Percentiles rank a stretch among this genome's conserved stretches.
phyloP scores from a whole-genome alignment of 768 basidiomycete species.

The Lentinula raphanica region DNA sequence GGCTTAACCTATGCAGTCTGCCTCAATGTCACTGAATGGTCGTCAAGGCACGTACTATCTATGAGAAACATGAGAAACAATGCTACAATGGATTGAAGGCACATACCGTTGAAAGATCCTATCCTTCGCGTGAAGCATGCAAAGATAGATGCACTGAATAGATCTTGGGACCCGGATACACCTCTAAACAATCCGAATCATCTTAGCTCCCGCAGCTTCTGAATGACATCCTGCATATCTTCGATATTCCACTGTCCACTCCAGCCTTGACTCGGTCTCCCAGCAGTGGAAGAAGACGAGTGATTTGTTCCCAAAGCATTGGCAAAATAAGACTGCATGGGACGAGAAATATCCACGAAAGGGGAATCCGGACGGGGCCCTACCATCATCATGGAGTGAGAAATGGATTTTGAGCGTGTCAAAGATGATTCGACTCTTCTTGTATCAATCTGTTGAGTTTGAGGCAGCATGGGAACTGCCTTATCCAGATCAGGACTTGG shows the following conservation, averaged over 20 bases:
- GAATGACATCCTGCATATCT: slow-evolving; percentile 9
- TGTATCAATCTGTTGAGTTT: not conserved
- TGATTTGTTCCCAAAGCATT: not conserved
- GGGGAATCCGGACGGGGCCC: slow-evolving; percentile 6
- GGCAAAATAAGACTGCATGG: not conserved
- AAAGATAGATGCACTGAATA: not conserved
- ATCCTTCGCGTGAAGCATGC: not conserved
- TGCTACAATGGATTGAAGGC: not conserved
- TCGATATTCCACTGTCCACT: slow-evolving; percentile 10
- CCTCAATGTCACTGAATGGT: not conserved
- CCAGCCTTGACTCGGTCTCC: slow-evolving; percentile 7
- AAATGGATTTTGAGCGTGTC: not conserved
- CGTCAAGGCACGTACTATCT: not conserved
- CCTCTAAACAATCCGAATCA: not conserved
- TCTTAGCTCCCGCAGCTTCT: slow-evolving; percentile 4
- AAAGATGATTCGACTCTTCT: not conserved
- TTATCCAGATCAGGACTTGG: not conserved
- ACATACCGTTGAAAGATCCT: not conserved
- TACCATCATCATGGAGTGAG: slow-evolving; percentile 4
- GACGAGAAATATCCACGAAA: not conserved
- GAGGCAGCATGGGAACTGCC: not conserved
- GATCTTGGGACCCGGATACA: not conserved
- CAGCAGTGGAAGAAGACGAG: not conserved
- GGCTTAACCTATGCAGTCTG: too few species aligned
- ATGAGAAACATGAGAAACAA: too few species aligned